Conservation (phyloP, 371 early-diverging fungal genomes). For the Umbelopsis sp. region DNA sequence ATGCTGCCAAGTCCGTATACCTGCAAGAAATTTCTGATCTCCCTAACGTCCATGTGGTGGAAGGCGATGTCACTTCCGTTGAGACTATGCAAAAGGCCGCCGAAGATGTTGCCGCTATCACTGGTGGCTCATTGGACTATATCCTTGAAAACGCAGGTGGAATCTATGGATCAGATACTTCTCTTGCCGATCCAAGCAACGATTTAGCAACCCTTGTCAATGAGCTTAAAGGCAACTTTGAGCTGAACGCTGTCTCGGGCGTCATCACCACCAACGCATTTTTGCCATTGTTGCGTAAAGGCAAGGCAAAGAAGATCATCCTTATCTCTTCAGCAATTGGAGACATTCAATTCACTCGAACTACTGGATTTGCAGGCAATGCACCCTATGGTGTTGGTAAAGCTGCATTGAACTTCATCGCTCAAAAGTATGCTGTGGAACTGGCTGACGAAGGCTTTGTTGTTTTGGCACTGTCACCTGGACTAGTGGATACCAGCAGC, state of each 20-base stretch:
- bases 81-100: not conserved
- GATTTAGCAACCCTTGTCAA: not conserved
- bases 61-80: conserved; percentile 3
- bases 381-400: not conserved
- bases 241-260: not conserved
- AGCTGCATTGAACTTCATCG: conserved; percentile 12
- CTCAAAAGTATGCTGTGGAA: conserved; percentile 12
- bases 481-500: not conserved
- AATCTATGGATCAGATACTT: not conserved
- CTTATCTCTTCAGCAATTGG: conserved; percentile 36
- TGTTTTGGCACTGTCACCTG: conserved; percentile 6
- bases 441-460: not conserved
- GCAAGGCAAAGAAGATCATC: conserved; percentile 30
- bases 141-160: conserved; percentile 10
- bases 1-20: not conserved
- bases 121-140: conserved; percentile 13
- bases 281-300: conserved; percentile 32
- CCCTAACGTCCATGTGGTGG: conserved; percentile 1
- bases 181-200: not conserved
- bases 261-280: conserved; percentile 20
- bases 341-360: conserved; percentile 22
- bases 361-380: not conserved
- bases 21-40: not conserved
- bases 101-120: not conserved
- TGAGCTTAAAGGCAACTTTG: not conserved